These are phyloP conservation scores for Nicotiana benthamiana DNA, from an alignment of 257 asterid genomes.

Conservation along the genomic window DNA sequence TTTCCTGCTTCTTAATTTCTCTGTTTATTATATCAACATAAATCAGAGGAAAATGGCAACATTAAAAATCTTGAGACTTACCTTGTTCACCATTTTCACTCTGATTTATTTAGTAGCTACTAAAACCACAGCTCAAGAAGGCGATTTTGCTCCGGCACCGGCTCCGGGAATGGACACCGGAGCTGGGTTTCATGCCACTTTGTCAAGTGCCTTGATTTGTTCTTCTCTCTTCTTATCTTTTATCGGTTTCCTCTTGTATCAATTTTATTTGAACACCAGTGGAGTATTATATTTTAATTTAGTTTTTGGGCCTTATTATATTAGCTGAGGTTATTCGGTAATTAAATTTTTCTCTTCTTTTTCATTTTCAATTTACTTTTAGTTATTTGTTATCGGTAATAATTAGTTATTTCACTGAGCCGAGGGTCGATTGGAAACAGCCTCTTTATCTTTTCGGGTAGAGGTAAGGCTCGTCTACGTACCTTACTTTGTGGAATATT, in stretches of 20 bases:
- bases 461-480: too few species aligned
- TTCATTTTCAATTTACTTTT: too few species aligned
- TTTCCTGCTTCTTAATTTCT: neutral
- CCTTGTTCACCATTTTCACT: neutral
- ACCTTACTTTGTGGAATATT: too few species aligned
- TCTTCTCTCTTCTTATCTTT: constrained; percentile 20
- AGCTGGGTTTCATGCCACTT: constrained; percentile 16
- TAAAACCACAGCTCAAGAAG: constrained; percentile 9
- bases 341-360: too few species aligned
- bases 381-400: too few species aligned
- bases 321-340: too few species aligned
- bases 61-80: constrained; percentile 6
- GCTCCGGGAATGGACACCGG: constrained; percentile 21
- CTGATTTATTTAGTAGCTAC: constrained; percentile 10
- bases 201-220: constrained; percentile 13
- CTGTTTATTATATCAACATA: neutral
- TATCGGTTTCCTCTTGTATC: constrained; percentile 18
- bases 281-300: too few species aligned
- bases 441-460: too few species aligned
- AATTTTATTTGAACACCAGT: neutral
- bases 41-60: neutral
- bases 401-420: too few species aligned
- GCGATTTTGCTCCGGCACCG: constrained; percentile 19
- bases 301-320: neutral
- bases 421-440: too few species aligned